Percentiles rank a stretch among this genome's conserved stretches.
Evolutionary conservation across 768 basidiomycete species (phyloP).

Genomic region (Neoboletus magnificus): DNA sequence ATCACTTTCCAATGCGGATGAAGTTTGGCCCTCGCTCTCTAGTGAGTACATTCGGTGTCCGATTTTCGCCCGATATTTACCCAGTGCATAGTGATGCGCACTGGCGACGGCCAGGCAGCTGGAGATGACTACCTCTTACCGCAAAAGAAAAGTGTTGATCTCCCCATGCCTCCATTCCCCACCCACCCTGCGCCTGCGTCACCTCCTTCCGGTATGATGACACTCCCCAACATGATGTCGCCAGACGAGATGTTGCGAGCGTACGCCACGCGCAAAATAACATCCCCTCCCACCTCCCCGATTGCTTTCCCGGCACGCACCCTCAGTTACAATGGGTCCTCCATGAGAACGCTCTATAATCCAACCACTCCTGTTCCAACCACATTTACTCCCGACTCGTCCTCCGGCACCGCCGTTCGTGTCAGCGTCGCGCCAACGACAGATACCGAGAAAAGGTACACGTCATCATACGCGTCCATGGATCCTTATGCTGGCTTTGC

Average conservation of each 20-base stretch:
- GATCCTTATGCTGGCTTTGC: conserved; percentile 22
- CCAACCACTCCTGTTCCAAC: conserved; percentile 19
- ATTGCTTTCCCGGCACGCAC: conserved; percentile 30
- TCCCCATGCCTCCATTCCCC: conserved; percentile 35
- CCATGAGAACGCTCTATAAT: conserved; percentile 30
- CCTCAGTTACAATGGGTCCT: conserved; percentile 22
- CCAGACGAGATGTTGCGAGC: conserved; percentile 79
- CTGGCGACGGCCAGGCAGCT: conserved; percentile 35
- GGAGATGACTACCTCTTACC: conserved; percentile 48
- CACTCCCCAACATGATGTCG: conserved; percentile 44
- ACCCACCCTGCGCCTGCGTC: conserved; percentile 32
- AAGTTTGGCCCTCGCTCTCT: conserved; percentile 65
- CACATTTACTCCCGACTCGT: conserved; percentile 8
- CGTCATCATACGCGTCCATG: conserved; percentile 22
- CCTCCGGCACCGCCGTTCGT: background rate
- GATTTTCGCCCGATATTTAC: conserved; percentile 4
- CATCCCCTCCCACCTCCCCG: conserved; percentile 32
- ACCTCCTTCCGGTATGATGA: conserved; percentile 37
- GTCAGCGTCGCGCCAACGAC: conserved; percentile 8
- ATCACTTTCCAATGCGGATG: conserved; percentile 45
- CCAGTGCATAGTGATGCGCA: conserved; percentile 64
- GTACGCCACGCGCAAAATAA: conserved; percentile 51
- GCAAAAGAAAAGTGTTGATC: conserved; percentile 18
- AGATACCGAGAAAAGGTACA: conserved; percentile 23
- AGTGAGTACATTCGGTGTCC: conserved; percentile 39